Percentiles rank a stretch among this genome's conserved stretches.
Evolutionary conservation across 129 eudicot genomes (phyloP).

Genomic region (Tanacetum coccineum): DNA sequence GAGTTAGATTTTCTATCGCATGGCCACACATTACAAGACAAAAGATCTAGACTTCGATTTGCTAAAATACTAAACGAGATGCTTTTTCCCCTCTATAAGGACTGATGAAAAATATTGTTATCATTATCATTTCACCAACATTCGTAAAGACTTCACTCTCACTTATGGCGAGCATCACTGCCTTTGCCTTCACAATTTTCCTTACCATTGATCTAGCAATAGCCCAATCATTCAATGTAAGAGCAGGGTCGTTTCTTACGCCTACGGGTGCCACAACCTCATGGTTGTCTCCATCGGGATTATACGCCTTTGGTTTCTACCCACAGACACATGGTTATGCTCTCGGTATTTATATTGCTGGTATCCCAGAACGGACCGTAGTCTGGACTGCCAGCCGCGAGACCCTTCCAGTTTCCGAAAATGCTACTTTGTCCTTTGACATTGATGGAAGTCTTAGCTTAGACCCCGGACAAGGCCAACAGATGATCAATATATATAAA

Average conservation of each 20-base stretch:
- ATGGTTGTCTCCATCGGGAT: constrained; percentile 46
- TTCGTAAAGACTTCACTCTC: constrained; percentile 21
- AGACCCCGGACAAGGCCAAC: constrained; percentile 12
- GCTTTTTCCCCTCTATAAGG: too few species aligned
- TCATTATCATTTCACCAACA: constrained; percentile 27
- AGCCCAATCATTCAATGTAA: neutral
- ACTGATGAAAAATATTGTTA: constrained; percentile 35
- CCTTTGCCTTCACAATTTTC: too few species aligned
- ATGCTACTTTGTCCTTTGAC: constrained; percentile 25
- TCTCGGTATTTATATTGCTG: constrained; percentile 34
- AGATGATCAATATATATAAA: constrained; percentile 14
- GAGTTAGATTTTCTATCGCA: too few species aligned
- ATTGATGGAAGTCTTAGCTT: constrained; percentile 29
- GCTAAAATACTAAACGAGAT: too few species aligned
- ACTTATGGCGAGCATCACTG: too few species aligned
- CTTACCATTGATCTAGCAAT: too few species aligned
- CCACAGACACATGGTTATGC: constrained; percentile 31
- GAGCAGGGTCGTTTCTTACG: too few species aligned
- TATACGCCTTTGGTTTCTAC: constrained; percentile 51
- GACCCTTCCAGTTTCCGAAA: constrained; percentile 22
- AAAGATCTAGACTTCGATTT: too few species aligned
- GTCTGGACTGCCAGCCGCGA: constrained; percentile 49
- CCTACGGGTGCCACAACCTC: constrained; percentile 31
- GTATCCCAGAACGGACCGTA: constrained; percentile 27
- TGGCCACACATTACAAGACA: too few species aligned